These are phyloP conservation scores for Boletus tomentosulus DNA, from an alignment of 768 basidiomycete genomes.

Conservation along the genomic window DNA sequence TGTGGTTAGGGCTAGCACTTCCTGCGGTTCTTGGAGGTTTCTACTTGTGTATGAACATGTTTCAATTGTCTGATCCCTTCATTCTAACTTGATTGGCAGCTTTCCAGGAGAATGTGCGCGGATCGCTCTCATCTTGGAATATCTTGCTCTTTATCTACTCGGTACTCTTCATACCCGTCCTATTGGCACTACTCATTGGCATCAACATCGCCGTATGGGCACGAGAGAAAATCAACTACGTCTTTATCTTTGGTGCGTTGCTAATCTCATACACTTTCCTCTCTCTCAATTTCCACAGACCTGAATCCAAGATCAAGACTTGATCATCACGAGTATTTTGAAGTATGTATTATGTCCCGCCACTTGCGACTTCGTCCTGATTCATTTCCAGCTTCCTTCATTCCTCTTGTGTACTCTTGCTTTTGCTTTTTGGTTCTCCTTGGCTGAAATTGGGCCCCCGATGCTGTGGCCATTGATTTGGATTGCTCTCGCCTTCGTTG, in stretches of 20 bases:
- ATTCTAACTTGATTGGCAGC: slow-evolving; percentile 35
- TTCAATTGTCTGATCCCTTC: not conserved
- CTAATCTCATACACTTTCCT: not conserved
- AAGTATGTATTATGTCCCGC: slow-evolving; percentile 36
- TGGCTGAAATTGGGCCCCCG: slow-evolving; percentile 63
- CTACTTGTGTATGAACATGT: slow-evolving; percentile 44
- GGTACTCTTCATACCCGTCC: slow-evolving; percentile 63
- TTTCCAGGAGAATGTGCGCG: slow-evolving; percentile 48
- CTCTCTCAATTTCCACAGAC: slow-evolving; percentile 38
- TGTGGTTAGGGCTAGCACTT: slow-evolving; percentile 65
- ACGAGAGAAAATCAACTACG: slow-evolving; percentile 77
- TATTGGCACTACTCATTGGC: slow-evolving; percentile 76
- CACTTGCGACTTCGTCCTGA: not conserved
- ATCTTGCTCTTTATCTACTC: slow-evolving; percentile 78
- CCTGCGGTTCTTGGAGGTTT: slow-evolving; percentile 66
- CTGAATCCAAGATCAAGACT: slow-evolving; percentile 65
- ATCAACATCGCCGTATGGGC: slow-evolving; percentile 82
- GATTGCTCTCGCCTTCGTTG: slow-evolving; percentile 55
- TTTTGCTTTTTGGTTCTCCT: slow-evolving; percentile 84
- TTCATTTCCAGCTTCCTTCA: slow-evolving; percentile 53
- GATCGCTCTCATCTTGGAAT: slow-evolving; percentile 64
- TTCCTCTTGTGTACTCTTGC: slow-evolving; percentile 67
- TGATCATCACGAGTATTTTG: slow-evolving; percentile 76
- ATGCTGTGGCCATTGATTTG: slow-evolving; percentile 80
- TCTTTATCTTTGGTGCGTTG: slow-evolving; percentile 77